These are phyloP conservation scores for Meripilus lineatus DNA, from an alignment of 1,284 basidiomycete genomes.

Conservation along the genomic window DNA sequence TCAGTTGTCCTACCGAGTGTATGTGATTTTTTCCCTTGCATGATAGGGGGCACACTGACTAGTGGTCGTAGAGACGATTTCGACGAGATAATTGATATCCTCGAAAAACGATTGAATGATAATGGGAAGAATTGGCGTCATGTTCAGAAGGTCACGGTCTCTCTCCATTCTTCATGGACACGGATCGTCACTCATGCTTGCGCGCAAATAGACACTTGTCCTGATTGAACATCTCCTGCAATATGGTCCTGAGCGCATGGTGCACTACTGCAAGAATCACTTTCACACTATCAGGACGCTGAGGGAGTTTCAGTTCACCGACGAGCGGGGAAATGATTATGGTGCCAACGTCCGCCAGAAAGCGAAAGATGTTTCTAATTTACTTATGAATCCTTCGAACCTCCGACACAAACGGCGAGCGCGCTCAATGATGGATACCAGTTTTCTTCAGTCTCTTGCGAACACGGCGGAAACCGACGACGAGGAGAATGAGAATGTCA, in stretches of 20 bases:
- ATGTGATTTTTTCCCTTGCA: conserved; percentile 26
- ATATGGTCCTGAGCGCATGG: conserved; percentile 93
- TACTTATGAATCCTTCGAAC: conserved; percentile 80
- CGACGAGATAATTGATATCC: conserved; percentile 98
- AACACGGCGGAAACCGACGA: conserved; percentile 18
- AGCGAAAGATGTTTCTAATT: conserved; percentile 95
- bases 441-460: neutral
- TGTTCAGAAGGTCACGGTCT: conserved; percentile 99
- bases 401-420: conserved; percentile 78
- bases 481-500: conserved; percentile 33
- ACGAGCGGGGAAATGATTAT: conserved; percentile 91
- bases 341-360: conserved; percentile 97
- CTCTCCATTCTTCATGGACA: neutral
- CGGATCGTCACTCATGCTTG: neutral
- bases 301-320: conserved; percentile 96
- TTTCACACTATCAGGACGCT: conserved; percentile 97
- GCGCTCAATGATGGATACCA: conserved; percentile 29
- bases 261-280: conserved; percentile 96
- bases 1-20: conserved; percentile 96
- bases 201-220: conserved; percentile 66
- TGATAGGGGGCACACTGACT: neutral
- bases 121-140: conserved; percentile 99
- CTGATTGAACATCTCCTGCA: conserved; percentile 95
- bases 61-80: conserved; percentile 73
- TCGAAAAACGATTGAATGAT: conserved; percentile 97